These are phyloP conservation scores for Cyberlindnera amylophila DNA, from an alignment of 805 yeast species.

Conservation along the genomic window DNA sequence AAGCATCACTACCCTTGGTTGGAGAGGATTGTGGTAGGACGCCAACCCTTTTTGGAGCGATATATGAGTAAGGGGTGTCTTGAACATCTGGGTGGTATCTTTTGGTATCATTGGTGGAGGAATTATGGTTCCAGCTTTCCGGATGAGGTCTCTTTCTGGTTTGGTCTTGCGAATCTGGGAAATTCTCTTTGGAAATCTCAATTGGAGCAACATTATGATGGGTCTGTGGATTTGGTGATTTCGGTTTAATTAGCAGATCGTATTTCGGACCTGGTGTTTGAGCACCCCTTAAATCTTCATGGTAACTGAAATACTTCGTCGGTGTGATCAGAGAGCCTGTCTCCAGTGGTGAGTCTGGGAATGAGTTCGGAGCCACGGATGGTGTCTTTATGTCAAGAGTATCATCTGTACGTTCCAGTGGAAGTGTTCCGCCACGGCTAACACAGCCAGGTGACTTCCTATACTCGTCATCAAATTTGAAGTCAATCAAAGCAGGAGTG, in stretches of 20 bases:
- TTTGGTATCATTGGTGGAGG: too few species aligned
- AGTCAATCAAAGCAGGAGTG: slow-evolving; percentile 2
- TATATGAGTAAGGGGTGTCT: too few species aligned
- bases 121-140: too few species aligned
- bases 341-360: not conserved
- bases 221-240: not conserved
- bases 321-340: not conserved
- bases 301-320: not conserved
- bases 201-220: too few species aligned
- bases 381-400: not conserved
- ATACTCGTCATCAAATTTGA: not conserved
- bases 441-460: not conserved
- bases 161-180: too few species aligned
- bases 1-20: too few species aligned
- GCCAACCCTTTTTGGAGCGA: too few species aligned
- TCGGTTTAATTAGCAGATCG: not conserved
- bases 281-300: not conserved
- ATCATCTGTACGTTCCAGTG: slow-evolving; percentile 4
- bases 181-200: too few species aligned
- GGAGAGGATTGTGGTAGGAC: too few species aligned
- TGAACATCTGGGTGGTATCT: too few species aligned
- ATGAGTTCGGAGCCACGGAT: not conserved
- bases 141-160: too few species aligned
- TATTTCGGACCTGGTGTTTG: not conserved
- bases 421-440: slow-evolving; percentile 5